Percentiles rank a stretch among this genome's conserved stretches.
phyloP scores from a whole-genome alignment of 768 basidiomycete genomes.

The Tylopilus sp. region DNA sequence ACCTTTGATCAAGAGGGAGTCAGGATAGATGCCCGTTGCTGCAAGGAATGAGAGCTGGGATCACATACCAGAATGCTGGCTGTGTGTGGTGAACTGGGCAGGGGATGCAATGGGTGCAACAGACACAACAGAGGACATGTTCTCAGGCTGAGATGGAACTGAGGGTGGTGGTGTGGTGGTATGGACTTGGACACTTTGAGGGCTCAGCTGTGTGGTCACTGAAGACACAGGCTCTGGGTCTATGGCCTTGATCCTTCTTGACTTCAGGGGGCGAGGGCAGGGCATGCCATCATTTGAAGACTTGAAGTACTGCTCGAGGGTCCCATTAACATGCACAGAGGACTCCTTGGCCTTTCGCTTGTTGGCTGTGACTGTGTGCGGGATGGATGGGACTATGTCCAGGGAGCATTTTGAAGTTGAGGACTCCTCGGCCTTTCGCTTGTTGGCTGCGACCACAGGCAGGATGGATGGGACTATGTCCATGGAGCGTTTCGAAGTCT shows the following conservation, averaged over 20 bases:
- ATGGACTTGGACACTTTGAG: neutral
- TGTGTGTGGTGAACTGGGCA: neutral
- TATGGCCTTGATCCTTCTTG: neutral
- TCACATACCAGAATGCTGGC: neutral
- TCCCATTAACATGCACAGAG: neutral
- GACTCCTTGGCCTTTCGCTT: neutral
- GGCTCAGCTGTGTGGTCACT: neutral
- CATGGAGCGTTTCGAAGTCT: neutral
- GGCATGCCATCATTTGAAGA: too few relatives aligned
- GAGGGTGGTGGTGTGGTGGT: neutral
- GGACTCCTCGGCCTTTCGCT: neutral
- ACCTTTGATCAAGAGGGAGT: neutral
- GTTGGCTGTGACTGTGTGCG: neutral
- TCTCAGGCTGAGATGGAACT: neutral
- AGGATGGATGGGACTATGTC: neutral
- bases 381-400: neutral
- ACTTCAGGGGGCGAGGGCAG: neutral
- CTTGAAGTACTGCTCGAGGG: neutral
- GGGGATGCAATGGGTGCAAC: neutral
- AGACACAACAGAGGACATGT: too few relatives aligned
- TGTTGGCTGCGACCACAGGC: neutral
- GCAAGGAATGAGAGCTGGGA: neutral
- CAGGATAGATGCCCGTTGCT: neutral
- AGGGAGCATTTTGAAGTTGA: neutral
- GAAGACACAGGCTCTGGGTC: neutral